Evolutionary conservation across 2,329 filamentous ascomycete genomes (phyloP).

Genomic region (Botrytis medusae): DNA sequence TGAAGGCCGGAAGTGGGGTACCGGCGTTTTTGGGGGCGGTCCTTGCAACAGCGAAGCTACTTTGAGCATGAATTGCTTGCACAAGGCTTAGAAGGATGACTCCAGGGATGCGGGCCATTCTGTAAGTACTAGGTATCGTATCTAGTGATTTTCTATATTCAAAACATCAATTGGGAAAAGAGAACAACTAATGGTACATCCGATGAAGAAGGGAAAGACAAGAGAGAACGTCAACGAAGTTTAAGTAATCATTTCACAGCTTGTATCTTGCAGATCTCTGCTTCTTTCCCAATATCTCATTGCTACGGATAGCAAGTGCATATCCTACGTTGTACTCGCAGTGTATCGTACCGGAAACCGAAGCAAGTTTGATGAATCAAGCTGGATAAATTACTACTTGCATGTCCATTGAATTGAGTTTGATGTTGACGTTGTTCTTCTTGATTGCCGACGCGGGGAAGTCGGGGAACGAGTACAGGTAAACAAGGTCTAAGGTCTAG

Average conservation of each 20-base stretch:
- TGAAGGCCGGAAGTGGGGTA: slow-evolving; percentile 45
- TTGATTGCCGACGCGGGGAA: neutral
- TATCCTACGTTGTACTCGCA: slow-evolving; percentile 9
- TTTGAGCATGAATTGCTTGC: slow-evolving; percentile 19
- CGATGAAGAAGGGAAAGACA: neutral
- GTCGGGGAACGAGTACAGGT: neutral
- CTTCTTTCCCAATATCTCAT: slow-evolving; percentile 7
- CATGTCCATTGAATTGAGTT: neutral
- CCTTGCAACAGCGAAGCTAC: slow-evolving; percentile 15
- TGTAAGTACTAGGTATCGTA: neutral
- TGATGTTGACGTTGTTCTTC: neutral
- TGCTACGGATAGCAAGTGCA: slow-evolving; percentile 16
- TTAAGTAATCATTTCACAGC: neutral
- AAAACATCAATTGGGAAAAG: neutral
- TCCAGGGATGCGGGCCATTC: slow-evolving; percentile 5
- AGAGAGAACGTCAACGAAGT: neutral
- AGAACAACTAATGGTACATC: neutral
- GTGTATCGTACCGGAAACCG: slow-evolving; percentile 14
- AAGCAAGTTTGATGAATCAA: neutral
- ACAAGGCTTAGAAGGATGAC: neutral
- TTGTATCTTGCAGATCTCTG: slow-evolving; percentile 9
- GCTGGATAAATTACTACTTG: neutral
- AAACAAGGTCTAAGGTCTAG: slow-evolving; percentile 3
- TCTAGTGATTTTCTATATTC: neutral
- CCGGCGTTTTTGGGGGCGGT: slow-evolving; percentile 26